Percentiles rank a stretch among this genome's conserved stretches.
Conservation (phyloP, 345 rosid species). For the Lumnitzera littorea region DNA sequence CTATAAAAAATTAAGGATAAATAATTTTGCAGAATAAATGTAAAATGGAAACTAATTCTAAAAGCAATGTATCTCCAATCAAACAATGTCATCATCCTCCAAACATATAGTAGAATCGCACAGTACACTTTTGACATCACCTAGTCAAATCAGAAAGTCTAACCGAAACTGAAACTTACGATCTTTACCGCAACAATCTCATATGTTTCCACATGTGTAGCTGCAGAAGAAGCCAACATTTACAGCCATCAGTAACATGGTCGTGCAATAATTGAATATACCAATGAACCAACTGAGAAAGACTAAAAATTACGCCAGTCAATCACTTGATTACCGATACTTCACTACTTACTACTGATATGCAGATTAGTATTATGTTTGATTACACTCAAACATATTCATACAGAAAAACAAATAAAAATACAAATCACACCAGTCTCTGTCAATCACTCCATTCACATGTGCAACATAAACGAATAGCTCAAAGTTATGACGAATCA, state of each 20-base stretch:
- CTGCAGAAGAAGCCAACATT: constrained; percentile 20
- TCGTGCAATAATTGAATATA: too few species aligned
- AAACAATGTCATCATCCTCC: neutral
- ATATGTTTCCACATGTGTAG: constrained; percentile 48
- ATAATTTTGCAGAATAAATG: neutral
- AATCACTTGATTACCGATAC: too few species aligned
- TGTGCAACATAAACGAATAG: neutral
- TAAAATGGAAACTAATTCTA: neutral
- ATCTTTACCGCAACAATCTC: constrained; percentile 71
- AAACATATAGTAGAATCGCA: constrained; percentile 1
- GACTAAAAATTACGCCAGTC: too few species aligned
- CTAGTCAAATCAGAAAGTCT: neutral
- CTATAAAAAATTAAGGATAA: neutral
- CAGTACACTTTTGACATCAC: neutral
- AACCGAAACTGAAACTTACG: constrained; percentile 28
- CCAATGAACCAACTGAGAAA: neutral
- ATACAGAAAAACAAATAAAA: too few species aligned
- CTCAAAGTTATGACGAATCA: neutral
- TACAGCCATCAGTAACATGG: neutral
- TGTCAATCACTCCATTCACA: too few species aligned
- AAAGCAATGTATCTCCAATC: neutral
- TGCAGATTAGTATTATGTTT: too few species aligned
- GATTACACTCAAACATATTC: too few species aligned
- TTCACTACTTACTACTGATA: too few species aligned
- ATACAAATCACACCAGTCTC: too few species aligned